Evolutionary conservation across 73 alveolate species (phyloP).

Genomic region (Symbiodinium pilosum): DNA sequence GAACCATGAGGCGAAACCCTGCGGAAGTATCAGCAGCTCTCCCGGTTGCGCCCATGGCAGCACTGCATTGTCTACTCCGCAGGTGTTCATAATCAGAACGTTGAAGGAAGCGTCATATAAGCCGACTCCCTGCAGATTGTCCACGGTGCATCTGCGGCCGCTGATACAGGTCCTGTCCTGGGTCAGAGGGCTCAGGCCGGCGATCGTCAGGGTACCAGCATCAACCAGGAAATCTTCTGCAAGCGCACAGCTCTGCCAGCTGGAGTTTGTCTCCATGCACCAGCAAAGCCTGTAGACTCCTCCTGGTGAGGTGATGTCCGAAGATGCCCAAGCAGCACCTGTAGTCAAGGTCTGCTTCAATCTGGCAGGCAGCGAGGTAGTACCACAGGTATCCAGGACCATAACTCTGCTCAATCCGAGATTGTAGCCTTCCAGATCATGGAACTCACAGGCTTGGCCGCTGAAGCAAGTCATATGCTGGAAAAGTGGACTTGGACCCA

Average conservation of each 20-base stretch:
- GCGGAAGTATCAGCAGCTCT: not conserved
- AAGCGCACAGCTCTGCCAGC: not conserved
- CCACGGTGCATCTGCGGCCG: not conserved
- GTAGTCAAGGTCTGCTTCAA: not conserved
- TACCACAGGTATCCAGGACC: constrained; percentile 41
- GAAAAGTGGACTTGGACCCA: not conserved
- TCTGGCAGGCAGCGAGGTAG: not conserved
- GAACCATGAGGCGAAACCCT: not conserved
- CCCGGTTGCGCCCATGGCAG: not conserved
- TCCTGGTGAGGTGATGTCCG: not conserved
- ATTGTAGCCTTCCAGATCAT: not conserved
- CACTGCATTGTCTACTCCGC: not conserved
- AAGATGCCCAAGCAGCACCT: not conserved
- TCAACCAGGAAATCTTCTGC: not conserved
- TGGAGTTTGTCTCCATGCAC: not conserved
- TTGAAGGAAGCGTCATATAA: not conserved
- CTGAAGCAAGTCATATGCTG: constrained; percentile 35
- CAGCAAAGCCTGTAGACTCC: constrained; percentile 4
- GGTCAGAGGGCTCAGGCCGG: not conserved
- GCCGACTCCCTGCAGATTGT: constrained; percentile 3
- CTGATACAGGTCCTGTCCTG: constrained; percentile 3
- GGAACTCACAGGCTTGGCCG: constrained; percentile 13
- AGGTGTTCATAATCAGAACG: not conserved
- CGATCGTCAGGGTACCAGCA: constrained; percentile 6
- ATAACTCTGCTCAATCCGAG: not conserved